Percentiles rank a stretch among this genome's conserved stretches.
phyloP scores from a whole-genome alignment of 257 asterid genomes.

The Solanum dulcamara region DNA sequence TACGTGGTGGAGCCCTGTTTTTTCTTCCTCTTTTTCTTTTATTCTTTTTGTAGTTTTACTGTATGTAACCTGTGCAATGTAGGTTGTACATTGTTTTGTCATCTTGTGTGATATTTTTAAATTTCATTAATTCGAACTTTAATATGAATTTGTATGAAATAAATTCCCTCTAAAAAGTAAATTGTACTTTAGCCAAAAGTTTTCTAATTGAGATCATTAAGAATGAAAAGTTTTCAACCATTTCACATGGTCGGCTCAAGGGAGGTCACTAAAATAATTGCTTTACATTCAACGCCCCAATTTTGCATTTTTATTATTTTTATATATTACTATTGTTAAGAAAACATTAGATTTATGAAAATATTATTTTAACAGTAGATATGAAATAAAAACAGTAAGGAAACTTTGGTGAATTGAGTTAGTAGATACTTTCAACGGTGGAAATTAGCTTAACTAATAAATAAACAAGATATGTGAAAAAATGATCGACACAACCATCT shows the following conservation, averaged over 20 bases:
- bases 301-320: no score
- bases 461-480: no score
- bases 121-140: neutral
- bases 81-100: neutral
- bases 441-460: no score
- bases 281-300: neutral
- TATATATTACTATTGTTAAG: no score
- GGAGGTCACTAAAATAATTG: neutral
- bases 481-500: no score
- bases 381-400: no score
- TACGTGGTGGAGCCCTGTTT: neutral
- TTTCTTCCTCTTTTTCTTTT: neutral
- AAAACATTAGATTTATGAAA: no score
- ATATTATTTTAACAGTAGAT: no score
- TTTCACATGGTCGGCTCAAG: neutral
- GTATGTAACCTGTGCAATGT: neutral
- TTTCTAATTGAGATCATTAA: neutral
- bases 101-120: neutral
- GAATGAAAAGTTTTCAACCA: neutral
- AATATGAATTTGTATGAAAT: neutral
- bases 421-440: no score
- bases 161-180: neutral
- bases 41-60: neutral
- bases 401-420: no score
- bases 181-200: neutral